These are phyloP conservation scores for Myxozyma vanderwaltii DNA, from an alignment of 805 yeast species.

Conservation along the genomic window DNA sequence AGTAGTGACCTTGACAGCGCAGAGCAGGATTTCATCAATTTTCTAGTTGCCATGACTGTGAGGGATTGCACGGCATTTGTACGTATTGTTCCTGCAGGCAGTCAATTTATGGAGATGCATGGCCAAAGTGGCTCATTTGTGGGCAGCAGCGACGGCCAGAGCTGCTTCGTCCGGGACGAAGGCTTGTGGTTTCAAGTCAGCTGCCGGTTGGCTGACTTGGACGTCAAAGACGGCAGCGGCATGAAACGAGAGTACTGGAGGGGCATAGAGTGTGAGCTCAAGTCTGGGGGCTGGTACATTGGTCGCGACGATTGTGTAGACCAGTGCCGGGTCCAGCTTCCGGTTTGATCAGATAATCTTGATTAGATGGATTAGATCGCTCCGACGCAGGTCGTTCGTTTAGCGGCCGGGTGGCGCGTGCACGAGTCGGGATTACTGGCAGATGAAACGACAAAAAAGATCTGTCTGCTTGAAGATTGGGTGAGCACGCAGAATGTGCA, in stretches of 20 bases:
- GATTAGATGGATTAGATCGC: conserved; percentile 12
- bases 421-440: no score
- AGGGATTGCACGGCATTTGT: conserved; percentile 60
- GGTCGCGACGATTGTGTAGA: conserved; percentile 1
- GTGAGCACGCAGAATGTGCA: no score
- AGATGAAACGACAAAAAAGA: not conserved
- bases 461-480: no score
- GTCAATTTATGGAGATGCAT: not conserved
- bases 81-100: conserved; percentile 39
- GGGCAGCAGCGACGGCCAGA: not conserved
- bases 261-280: conserved; percentile 43
- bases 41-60: conserved; percentile 55
- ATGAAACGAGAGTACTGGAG: conserved; percentile 53
- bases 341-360: not conserved
- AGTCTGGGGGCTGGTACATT: conserved; percentile 31
- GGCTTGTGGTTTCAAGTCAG: conserved; percentile 42
- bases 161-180: conserved; percentile 1
- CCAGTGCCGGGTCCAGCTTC: not conserved
- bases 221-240: conserved; percentile 28
- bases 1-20: conserved; percentile 33
- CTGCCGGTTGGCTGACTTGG: conserved; percentile 44
- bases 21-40: conserved; percentile 31
- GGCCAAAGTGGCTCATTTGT: not conserved
- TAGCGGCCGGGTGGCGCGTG: not conserved
- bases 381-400: not conserved